Evolutionary conservation across 2,329 filamentous ascomycete species (phyloP).

Genomic region (Diaporthe sp.): DNA sequence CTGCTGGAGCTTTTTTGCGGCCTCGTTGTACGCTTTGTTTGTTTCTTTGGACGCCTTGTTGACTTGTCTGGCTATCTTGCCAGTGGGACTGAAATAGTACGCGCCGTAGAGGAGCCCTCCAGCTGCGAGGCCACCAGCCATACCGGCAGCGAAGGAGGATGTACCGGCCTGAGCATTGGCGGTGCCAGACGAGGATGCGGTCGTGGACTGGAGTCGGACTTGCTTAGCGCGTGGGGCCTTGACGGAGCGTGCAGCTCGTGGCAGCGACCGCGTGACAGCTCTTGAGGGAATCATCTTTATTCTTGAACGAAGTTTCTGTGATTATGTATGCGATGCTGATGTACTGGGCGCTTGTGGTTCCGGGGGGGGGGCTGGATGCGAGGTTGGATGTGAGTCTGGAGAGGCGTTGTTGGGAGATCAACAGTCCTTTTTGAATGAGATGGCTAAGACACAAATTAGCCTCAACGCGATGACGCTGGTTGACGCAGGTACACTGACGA

Average conservation of each 20-base stretch:
- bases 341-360: not conserved
- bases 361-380: not conserved
- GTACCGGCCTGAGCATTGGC: not conserved
- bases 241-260: slow-evolving; percentile 30
- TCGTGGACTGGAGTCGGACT: slow-evolving; percentile 39
- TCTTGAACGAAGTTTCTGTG: not conserved
- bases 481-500: slow-evolving; percentile 4
- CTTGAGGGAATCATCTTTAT: slow-evolving; percentile 38
- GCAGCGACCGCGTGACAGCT: slow-evolving; percentile 35
- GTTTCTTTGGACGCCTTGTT: slow-evolving; percentile 62
- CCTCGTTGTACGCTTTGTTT: slow-evolving; percentile 71
- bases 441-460: not conserved
- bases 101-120: slow-evolving; percentile 37
- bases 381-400: not conserved
- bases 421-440: not conserved
- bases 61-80: slow-evolving; percentile 47
- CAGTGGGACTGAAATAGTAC: slow-evolving; percentile 50
- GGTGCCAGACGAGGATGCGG: slow-evolving; percentile 29
- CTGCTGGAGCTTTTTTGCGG: slow-evolving; percentile 72
- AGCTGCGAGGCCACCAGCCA: slow-evolving; percentile 35
- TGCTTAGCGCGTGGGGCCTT: slow-evolving; percentile 26
- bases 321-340: not conserved
- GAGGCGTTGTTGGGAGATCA: not conserved
- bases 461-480: slow-evolving; percentile 8
- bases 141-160: slow-evolving; percentile 30